Evolutionary conservation across 1,284 basidiomycete species (phyloP), one percentile per base, ranked within the genome.

Genomic region (Austroboletus olivaceoglutinosus): DNA sequence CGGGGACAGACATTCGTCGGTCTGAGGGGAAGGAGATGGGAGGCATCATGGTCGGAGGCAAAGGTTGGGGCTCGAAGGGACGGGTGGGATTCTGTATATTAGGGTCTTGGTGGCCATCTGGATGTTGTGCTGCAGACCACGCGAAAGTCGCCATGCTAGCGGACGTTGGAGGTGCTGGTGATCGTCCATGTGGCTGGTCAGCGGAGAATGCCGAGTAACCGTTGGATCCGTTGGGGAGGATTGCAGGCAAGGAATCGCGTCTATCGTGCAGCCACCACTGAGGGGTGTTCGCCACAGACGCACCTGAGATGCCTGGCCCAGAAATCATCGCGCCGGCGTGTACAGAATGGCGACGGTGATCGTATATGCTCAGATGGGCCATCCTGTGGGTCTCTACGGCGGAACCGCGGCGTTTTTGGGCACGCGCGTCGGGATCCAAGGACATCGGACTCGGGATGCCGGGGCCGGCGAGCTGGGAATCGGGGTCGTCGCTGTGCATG

Each of bases 371-470:
- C 57, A 89, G 73, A 59, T 86, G 81, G 16, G 83, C 81, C 57
- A 91, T 82, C 50, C 84, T 74, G 55, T 81, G 79, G 8, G 86
- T 83, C 58, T 91, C 89, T 58, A 89, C 79, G 30, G 85, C 80
- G 30, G 90, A 92, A 44, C 86, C 85, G 46, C 90, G 79, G 59
- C 89, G 82, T 68, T 92, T 92, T 51, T 82, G 76, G 19, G 86
- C 82, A 39, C 85, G 87, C n/a, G 72, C 81, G 53, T 86, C 83
- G 30, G 73, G 57, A 63, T 85, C 84, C 38, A 79, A 60, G 52
- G 73, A 73, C 72, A 78, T 78, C 41, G 69, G 69, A 53, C 78
- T 82, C 18, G 81, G 77, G 43, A 84, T 70, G 34, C 85, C 86
- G 52, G 83, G 82, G n/a, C 86, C 86, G 38, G 78, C 74, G 49